Evolutionary conservation across 2,329 filamentous ascomycete genomes (phyloP), one percentile per base, ranked within the genome.

Genomic region (Phaeosphaeriaceae sp.): DNA sequence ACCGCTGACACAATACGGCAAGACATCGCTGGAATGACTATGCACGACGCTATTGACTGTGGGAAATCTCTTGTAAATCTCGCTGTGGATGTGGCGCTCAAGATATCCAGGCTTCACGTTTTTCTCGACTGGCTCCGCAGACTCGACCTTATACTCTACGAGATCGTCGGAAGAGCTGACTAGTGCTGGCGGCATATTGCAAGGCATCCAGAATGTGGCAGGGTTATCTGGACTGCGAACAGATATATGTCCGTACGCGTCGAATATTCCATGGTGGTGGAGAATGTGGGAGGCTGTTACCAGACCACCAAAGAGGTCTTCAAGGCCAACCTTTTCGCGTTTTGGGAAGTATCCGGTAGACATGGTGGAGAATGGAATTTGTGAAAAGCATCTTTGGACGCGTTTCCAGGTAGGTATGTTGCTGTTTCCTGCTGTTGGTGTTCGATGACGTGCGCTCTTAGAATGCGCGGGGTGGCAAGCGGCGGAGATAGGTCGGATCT

Each of bases 211-310:
- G 68, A 82, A 83, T 0, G 78, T 81, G 2, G 77, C 69, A 1
- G 78, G 67, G 10, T 83, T 79, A 36, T 76, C 72, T 7, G 84
- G 83, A 55, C 84, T 80, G 6, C 85, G 79, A 20, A 85, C 76
- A 1, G 84, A 85, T 13, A 87, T 75, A 61, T 87, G 84, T 19
- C 84, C 84, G 63, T 83, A 86, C 0, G 82, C 84, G 56, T 86
- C 84, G 36, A 87, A 67, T 7, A 86, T 77, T 48, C 75, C 75
- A 49, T 85, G 76, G 54, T 82, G 68, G 68, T 85, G 82, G 1
- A 86, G 80, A 51, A 86, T 85, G 66, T 85, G 83, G 57, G 77
- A 79, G 40, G 80, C 83, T 3, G 76, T 77, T 21, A 85, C 80
- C 33, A 84, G 72, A 36, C 72, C 71, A 44, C 66, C 71, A 66